Percentiles rank a stretch among this genome's conserved stretches.
Evolutionary conservation across 306 rosid species (phyloP).

Genomic region (Glycine latifolia): DNA sequence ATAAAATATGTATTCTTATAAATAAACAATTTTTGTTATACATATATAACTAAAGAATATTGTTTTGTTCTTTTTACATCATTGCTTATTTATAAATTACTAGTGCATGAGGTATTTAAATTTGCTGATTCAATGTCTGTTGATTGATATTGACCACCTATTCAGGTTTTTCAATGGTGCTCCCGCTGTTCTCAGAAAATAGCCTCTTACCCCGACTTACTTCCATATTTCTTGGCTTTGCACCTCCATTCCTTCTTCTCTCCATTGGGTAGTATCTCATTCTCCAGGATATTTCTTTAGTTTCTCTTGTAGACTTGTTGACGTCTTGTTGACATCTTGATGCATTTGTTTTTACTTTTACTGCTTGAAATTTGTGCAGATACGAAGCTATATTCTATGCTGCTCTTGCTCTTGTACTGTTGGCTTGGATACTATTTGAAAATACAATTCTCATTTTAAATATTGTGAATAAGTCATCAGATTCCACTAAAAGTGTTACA

Average conservation of each 20-base stretch:
- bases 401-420: constrained; percentile 80
- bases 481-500: constrained; percentile 51
- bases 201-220: constrained; percentile 82
- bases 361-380: constrained; percentile 58
- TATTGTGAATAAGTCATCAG: constrained; percentile 55
- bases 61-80: background rate
- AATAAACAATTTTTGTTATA: too few species aligned
- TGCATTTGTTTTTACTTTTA: constrained; percentile 1
- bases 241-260: constrained; percentile 88
- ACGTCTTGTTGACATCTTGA: constrained; percentile 6
- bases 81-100: constrained; percentile 29
- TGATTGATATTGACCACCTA: constrained; percentile 41
- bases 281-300: constrained; percentile 19
- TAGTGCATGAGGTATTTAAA: constrained; percentile 24
- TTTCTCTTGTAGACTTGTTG: constrained; percentile 27
- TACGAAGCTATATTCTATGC: constrained; percentile 90
- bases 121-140: constrained; percentile 36
- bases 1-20: background rate
- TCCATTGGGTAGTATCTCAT: constrained; percentile 79
- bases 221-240: constrained; percentile 91
- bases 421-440: constrained; percentile 93
- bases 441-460: constrained; percentile 71
- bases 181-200: constrained; percentile 80
- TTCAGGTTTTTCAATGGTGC: constrained; percentile 80
- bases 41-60: too few species aligned